Conservation (phyloP, 1,284 basidiomycete genomes). For the Ustilago sp. region DNA sequence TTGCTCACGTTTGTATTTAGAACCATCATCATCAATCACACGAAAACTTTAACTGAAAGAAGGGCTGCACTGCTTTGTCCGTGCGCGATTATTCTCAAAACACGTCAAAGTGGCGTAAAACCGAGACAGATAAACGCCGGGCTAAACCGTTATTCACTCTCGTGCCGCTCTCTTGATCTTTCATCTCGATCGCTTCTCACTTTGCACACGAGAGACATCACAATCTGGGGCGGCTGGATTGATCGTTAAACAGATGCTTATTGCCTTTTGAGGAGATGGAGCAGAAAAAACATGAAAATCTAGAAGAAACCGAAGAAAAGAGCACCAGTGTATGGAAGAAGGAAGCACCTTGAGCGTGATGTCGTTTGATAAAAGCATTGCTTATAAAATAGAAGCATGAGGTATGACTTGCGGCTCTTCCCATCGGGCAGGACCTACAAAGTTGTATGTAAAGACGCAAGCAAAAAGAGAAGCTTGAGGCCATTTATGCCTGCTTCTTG, state of each 20-base stretch:
- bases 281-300: neutral
- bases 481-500: constrained; percentile 36
- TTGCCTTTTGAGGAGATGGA: neutral
- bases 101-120: neutral
- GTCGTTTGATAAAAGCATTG: neutral
- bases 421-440: neutral
- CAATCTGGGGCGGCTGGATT: neutral
- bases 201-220: too few relatives aligned
- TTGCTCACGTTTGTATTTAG: too few relatives aligned
- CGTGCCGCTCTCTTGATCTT: too few relatives aligned
- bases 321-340: neutral
- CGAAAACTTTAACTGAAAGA: too few relatives aligned
- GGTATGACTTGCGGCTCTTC: constrained; percentile 1
- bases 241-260: neutral
- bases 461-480: too few relatives aligned
- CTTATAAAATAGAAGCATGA: neutral
- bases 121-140: neutral
- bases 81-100: neutral
- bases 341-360: neutral
- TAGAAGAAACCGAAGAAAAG: constrained; percentile 5
- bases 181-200: too few relatives aligned
- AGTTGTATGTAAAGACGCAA: too few relatives aligned
- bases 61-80: neutral
- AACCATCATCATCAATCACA: too few relatives aligned
- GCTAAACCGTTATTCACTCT: neutral